A percentile compares a stretch with the other conserved stretches of the same genome.
phyloP scores from a whole-genome alignment of 371 early-diverging fungal species.

The Zychaea mexicana region DNA sequence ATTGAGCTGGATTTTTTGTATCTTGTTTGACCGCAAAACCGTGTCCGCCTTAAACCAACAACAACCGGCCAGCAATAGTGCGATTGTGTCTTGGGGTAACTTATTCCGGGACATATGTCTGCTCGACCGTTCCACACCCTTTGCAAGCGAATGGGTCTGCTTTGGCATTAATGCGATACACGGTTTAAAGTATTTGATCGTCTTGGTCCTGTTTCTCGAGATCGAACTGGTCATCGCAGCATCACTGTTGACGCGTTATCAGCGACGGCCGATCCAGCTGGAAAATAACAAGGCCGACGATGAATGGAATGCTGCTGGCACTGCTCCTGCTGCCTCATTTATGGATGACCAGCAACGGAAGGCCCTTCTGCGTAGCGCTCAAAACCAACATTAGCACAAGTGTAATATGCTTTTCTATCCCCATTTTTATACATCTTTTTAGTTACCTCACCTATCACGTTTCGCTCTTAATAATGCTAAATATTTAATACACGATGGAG shows the following conservation, averaged over 20 bases:
- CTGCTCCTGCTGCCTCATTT: neutral
- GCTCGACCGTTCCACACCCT: neutral
- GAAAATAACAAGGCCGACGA: neutral
- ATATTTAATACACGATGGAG: no score
- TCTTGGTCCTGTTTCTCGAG: slow-evolving; percentile 31
- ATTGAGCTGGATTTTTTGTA: slow-evolving; percentile 45
- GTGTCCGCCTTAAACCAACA: slow-evolving; percentile 8
- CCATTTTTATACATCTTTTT: no score
- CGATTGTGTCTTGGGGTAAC: neutral
- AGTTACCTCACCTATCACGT: no score
- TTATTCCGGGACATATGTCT: slow-evolving; percentile 16
- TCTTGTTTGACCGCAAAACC: slow-evolving; percentile 39
- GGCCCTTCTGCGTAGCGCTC: neutral
- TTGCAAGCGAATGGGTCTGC: slow-evolving; percentile 5
- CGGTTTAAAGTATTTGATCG: slow-evolving; percentile 30
- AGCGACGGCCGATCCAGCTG: neutral
- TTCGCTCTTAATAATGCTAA: no score
- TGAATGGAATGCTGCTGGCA: neutral
- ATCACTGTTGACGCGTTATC: neutral
- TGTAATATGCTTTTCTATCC: no score
- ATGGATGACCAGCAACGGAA: slow-evolving; percentile 3
- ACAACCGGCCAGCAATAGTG: neutral
- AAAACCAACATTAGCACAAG: no score
- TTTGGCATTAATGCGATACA: slow-evolving; percentile 23
- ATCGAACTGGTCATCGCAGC: slow-evolving; percentile 18